phyloP scores from a whole-genome alignment of 2,329 filamentous ascomycete genomes.

The Colletotrichum sansevieriae region DNA sequence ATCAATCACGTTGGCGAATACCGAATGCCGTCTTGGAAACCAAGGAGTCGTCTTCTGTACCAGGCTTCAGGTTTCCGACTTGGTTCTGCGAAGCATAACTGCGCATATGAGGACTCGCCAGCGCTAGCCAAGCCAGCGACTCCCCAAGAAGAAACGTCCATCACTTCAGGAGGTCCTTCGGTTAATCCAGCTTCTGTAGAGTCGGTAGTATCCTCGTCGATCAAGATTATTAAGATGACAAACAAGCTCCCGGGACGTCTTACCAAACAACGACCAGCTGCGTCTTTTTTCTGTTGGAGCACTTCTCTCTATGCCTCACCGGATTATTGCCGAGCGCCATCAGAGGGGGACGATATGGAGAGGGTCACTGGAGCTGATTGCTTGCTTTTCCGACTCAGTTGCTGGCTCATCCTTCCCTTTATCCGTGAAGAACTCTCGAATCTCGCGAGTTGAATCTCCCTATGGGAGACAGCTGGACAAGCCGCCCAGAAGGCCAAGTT shows the following conservation, averaged over 20 bases:
- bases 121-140: constrained; percentile 20
- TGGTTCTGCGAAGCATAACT: constrained; percentile 29
- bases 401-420: neutral
- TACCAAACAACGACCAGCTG: neutral
- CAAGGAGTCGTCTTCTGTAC: constrained; percentile 27
- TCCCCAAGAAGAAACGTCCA: constrained; percentile 1
- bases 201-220: neutral
- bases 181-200: constrained; percentile 26
- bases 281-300: neutral
- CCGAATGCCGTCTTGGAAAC: constrained; percentile 32
- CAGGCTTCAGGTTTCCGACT: neutral
- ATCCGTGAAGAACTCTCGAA: neutral
- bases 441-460: neutral
- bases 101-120: constrained; percentile 7
- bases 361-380: neutral
- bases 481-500: no score
- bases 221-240: neutral
- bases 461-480: neutral
- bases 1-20: constrained; percentile 20
- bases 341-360: neutral
- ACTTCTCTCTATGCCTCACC: neutral
- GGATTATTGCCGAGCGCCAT: neutral
- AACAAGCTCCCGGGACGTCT: neutral
- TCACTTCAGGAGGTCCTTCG: constrained; percentile 1
- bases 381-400: neutral